A percentile compares a stretch with the other conserved stretches of the same genome.
Conservation (phyloP, 179 eudicot genomes). For the Carnegiea gigantea region DNA sequence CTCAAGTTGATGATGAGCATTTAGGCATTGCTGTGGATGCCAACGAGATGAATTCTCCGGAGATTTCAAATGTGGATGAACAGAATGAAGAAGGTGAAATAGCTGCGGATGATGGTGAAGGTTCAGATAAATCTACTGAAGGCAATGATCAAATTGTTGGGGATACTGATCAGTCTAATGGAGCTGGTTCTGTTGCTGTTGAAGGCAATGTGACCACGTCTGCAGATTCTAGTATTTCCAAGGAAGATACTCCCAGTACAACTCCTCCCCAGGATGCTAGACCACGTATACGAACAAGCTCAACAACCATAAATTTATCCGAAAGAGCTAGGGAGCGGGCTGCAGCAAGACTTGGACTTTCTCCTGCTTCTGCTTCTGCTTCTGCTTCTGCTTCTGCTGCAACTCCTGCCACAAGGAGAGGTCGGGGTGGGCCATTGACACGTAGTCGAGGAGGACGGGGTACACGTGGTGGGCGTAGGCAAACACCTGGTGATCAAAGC, state of each 20-base stretch:
- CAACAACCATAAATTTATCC: constrained; percentile 57
- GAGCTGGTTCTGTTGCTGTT: constrained; percentile 28
- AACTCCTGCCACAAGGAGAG: constrained; percentile 31
- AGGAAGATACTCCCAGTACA: constrained; percentile 36
- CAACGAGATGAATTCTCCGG: constrained; percentile 46
- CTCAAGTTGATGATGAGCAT: constrained; percentile 35
- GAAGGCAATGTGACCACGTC: constrained; percentile 26
- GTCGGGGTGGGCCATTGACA: constrained; percentile 28
- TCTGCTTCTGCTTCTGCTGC: constrained; percentile 25
- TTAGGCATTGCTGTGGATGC: constrained; percentile 32
- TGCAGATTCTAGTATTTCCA: constrained; percentile 32
- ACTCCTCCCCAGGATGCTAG: constrained; percentile 34
- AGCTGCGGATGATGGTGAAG: constrained; percentile 44
- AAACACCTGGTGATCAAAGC: constrained; percentile 40
- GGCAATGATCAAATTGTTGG: constrained; percentile 38
- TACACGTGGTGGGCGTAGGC: constrained; percentile 54
- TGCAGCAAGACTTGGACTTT: constrained; percentile 32
- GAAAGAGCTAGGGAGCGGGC: constrained; percentile 63
- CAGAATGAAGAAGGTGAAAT: constrained; percentile 58
- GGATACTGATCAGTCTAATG: constrained; percentile 47
- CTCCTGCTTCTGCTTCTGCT: constrained; percentile 26
- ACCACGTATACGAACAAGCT: constrained; percentile 31
- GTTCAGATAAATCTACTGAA: constrained; percentile 41
- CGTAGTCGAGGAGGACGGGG: constrained; percentile 34
- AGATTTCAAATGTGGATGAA: constrained; percentile 44